phyloP scores from a whole-genome alignment of 164 flowering plant genomes.

The Nelumbo lutea region DNA sequence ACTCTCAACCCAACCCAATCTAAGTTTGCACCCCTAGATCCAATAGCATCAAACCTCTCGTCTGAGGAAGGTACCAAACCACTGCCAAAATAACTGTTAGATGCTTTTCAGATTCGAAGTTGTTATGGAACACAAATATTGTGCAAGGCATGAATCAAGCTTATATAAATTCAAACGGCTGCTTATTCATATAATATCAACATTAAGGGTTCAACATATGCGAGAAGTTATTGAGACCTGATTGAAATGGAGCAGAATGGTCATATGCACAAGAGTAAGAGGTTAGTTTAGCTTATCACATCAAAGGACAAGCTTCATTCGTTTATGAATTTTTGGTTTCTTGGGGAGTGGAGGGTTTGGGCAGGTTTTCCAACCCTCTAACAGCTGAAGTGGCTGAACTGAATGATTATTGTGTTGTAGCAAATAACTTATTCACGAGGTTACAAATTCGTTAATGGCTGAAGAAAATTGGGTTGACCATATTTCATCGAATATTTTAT shows the following conservation, averaged over 20 bases:
- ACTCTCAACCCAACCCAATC: too few species aligned
- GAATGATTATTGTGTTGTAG: not conserved
- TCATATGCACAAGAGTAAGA: conserved; percentile 3
- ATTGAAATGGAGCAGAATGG: conserved; percentile 11
- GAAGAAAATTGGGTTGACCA: too few species aligned
- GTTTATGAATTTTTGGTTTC: not conserved
- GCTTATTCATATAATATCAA: too few species aligned
- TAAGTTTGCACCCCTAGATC: too few species aligned
- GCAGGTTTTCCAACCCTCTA: not conserved
- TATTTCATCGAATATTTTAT: too few species aligned
- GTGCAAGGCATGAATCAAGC: conserved; percentile 7
- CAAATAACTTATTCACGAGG: too few species aligned
- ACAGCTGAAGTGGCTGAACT: not conserved
- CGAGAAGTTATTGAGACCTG: not conserved
- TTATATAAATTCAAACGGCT: not conserved
- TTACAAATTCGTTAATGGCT: too few species aligned
- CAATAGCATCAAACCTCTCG: not conserved
- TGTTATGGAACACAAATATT: conserved; percentile 9
- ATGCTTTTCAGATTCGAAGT: conserved; percentile 11
- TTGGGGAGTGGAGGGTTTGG: not conserved
- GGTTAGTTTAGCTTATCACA: conserved; percentile 8
- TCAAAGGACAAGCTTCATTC: too few species aligned
- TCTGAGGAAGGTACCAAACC: too few species aligned
- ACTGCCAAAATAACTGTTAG: not conserved
- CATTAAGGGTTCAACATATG: not conserved